phyloP scores from a whole-genome alignment of 2,329 filamentous ascomycete species.

The Corinectria fuckeliana region DNA sequence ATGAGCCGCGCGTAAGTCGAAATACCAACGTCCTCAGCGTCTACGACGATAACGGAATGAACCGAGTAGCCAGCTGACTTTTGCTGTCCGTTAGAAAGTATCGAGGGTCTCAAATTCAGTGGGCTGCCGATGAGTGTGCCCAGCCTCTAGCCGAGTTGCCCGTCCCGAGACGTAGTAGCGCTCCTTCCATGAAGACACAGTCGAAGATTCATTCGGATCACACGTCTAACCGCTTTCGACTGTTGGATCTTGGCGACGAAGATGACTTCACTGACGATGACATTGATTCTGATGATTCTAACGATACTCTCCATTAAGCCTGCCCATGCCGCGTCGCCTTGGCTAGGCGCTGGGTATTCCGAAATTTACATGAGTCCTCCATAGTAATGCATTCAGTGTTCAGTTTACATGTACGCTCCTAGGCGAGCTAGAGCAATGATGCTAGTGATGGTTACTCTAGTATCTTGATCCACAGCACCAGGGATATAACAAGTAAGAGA shows the following conservation, averaged over 20 bases:
- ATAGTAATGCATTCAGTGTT: not conserved
- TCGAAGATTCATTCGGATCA: conserved; percentile 40
- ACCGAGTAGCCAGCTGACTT: conserved; percentile 24
- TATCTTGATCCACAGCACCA: not conserved
- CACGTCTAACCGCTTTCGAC: conserved; percentile 66
- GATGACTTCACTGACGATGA: conserved; percentile 39
- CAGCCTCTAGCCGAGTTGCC: conserved; percentile 54
- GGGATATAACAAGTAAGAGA: not conserved
- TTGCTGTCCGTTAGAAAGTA: conserved; percentile 61
- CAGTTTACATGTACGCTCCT: not conserved
- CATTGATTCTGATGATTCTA: conserved; percentile 14
- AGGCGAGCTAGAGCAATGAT: not conserved
- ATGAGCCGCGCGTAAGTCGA: conserved; percentile 61
- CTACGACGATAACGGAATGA: not conserved
- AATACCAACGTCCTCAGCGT: not conserved
- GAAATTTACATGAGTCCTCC: not conserved
- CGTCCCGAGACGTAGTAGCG: not conserved
- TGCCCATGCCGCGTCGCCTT: not conserved
- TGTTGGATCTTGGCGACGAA: conserved; percentile 59
- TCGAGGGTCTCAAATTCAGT: conserved; percentile 73
- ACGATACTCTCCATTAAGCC: not conserved
- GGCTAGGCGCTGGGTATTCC: not conserved
- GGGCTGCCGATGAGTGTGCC: conserved; percentile 75
- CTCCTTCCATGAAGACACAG: not conserved
- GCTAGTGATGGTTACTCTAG: not conserved